Conservation (phyloP, 1,284 basidiomycete species). For the Fistulina hepatica region DNA sequence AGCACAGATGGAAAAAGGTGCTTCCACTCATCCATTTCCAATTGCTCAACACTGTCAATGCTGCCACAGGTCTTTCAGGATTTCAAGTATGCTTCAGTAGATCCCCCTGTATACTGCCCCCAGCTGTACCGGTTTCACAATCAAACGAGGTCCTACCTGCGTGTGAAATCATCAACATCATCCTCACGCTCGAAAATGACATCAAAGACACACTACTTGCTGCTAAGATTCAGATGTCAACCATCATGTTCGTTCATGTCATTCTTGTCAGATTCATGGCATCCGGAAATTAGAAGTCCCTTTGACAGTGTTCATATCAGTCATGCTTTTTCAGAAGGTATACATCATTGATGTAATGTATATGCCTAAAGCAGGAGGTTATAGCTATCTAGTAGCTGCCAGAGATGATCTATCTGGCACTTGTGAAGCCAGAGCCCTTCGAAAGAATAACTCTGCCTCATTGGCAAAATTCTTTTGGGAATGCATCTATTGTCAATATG, state of each 20-base stretch:
- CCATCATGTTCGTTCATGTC: constrained; percentile 5
- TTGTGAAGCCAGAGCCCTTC: constrained; percentile 20
- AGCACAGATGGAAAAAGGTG: constrained; percentile 25
- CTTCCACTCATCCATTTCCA: constrained; percentile 28
- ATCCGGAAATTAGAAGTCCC: constrained; percentile 1
- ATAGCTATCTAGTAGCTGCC: constrained; percentile 13
- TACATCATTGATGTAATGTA: constrained; percentile 8
- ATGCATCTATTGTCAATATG: constrained; percentile 26
- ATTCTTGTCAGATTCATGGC: constrained; percentile 2
- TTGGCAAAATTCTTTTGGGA: constrained; percentile 22
- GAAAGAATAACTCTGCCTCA: constrained; percentile 13
- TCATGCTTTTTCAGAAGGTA: constrained; percentile 3
- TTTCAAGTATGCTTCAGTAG: constrained; percentile 14
- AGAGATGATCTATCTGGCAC: constrained; percentile 21
- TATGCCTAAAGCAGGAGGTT: constrained; percentile 7
- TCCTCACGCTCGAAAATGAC: too few species aligned
- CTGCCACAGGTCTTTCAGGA: too few species aligned
- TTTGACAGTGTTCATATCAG: constrained; percentile 1
- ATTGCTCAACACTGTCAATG: too few species aligned
- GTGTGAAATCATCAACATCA: constrained; percentile 15
- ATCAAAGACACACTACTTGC: too few species aligned
- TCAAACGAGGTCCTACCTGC: not conserved
- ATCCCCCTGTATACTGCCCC: constrained; percentile 20
- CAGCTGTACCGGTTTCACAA: constrained; percentile 11
- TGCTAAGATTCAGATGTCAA: too few species aligned